phyloP scores from a whole-genome alignment of 1,284 basidiomycete genomes.

The Laetiporus sulphureus region DNA sequence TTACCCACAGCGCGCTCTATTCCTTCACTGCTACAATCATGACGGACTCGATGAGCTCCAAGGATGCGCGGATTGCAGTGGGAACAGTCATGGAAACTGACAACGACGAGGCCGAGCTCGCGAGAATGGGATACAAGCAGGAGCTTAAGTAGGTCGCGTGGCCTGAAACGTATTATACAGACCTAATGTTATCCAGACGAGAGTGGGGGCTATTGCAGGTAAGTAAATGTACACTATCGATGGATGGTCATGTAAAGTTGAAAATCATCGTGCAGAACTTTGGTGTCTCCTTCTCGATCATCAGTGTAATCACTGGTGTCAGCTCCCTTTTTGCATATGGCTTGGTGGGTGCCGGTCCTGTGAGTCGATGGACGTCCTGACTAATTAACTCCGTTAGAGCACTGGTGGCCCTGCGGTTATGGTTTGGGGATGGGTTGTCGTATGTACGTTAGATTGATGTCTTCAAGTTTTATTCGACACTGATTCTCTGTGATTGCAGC shows the following conservation, averaged over 20 bases:
- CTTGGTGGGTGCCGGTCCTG: constrained; percentile 36
- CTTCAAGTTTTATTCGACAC: neutral
- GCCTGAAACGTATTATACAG: too few species aligned
- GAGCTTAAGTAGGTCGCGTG: constrained; percentile 62
- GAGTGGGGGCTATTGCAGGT: constrained; percentile 58
- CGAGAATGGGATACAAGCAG: constrained; percentile 71
- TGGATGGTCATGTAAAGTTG: constrained; percentile 2
- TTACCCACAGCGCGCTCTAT: neutral
- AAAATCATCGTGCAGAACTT: constrained; percentile 62
- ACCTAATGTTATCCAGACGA: constrained; percentile 34
- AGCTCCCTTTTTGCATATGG: constrained; percentile 63
- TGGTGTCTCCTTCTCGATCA: constrained; percentile 72
- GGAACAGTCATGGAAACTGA: constrained; percentile 8
- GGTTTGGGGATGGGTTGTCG: constrained; percentile 71
- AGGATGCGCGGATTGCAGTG: constrained; percentile 2
- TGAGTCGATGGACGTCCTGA: constrained; percentile 3
- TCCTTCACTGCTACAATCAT: constrained; percentile 5
- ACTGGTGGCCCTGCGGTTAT: constrained; percentile 71
- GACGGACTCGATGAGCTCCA: constrained; percentile 4
- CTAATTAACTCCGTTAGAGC: constrained; percentile 32
- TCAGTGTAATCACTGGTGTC: constrained; percentile 64
- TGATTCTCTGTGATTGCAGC: constrained; percentile 28
- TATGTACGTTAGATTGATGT: constrained; percentile 24
- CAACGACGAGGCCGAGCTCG: constrained; percentile 56
- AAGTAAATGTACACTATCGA: constrained; percentile 14